phyloP scores from a whole-genome alignment of 1,284 basidiomycete species.

The Naganishia cerealis region DNA sequence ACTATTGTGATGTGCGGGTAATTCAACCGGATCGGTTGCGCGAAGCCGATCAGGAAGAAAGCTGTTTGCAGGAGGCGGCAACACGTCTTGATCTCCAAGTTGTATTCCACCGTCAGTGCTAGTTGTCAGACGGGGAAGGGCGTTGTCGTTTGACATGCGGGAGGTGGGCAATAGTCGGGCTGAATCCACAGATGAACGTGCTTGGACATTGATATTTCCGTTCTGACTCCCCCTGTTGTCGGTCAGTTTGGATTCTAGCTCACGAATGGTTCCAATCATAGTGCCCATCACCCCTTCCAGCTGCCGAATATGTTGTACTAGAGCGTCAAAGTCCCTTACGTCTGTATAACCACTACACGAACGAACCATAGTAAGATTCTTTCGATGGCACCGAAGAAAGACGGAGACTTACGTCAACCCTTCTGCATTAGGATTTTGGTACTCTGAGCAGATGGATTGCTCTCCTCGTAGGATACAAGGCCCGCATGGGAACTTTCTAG shows the following conservation, averaged over 20 bases:
- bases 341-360: slow-evolving; percentile 17
- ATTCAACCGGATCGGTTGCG: not conserved
- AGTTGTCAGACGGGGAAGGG: not conserved
- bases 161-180: not conserved
- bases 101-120: not conserved
- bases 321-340: slow-evolving; percentile 20
- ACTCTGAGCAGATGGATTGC: slow-evolving; percentile 3
- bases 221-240: not conserved
- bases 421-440: slow-evolving; percentile 1
- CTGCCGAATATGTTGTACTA: slow-evolving; percentile 4
- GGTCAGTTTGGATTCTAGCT: not conserved
- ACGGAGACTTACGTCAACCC: slow-evolving; percentile 2
- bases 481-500: slow-evolving; percentile 9
- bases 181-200: not conserved
- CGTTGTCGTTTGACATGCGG: not conserved
- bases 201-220: not conserved
- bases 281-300: slow-evolving; percentile 12
- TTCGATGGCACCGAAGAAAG: no score
- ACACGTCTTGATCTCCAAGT: not conserved
- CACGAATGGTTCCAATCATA: not conserved
- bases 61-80: not conserved
- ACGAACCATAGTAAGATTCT: not conserved
- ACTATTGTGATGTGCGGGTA: not conserved
- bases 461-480: slow-evolving; percentile 13
- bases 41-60: not conserved